Percentiles rank a stretch among this genome's conserved stretches.
These are phyloP conservation scores for Xylariaceae sp. DNA, from an alignment of 2,329 filamentous ascomycete species.

Conservation along the genomic window DNA sequence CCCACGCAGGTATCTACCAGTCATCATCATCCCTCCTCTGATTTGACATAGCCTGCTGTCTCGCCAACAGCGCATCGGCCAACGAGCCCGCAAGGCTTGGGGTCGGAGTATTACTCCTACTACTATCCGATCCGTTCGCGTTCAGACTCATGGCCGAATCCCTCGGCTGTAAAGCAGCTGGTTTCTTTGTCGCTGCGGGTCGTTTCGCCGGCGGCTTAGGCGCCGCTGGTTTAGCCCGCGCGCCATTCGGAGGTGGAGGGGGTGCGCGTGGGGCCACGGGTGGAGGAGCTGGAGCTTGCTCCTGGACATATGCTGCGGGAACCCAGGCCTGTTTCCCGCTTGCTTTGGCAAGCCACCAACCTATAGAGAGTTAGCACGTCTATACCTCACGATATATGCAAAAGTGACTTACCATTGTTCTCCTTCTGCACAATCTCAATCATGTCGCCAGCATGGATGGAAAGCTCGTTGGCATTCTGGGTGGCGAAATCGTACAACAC, in stretches of 20 bases:
- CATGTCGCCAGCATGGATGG: slow-evolving; percentile 73
- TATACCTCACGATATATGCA: no score
- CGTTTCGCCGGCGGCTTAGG: slow-evolving; percentile 78
- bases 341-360: slow-evolving; percentile 94
- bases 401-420: slow-evolving; percentile 87
- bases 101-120: slow-evolving; percentile 67
- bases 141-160: slow-evolving; percentile 67
- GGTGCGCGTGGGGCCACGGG: slow-evolving; percentile 63
- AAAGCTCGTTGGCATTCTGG: slow-evolving; percentile 79
- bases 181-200: slow-evolving; percentile 68
- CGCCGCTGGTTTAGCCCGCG: slow-evolving; percentile 62
- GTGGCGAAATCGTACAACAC: slow-evolving; percentile 90
- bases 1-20: slow-evolving; percentile 45
- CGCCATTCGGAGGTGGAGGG: slow-evolving; percentile 53
- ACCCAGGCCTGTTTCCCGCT: slow-evolving; percentile 78
- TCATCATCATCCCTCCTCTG: slow-evolving; percentile 67
- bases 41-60: slow-evolving; percentile 72
- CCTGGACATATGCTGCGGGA: slow-evolving; percentile 89
- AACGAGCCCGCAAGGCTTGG: slow-evolving; percentile 69
- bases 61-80: slow-evolving; percentile 72
- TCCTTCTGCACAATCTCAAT: slow-evolving; percentile 93
- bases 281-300: slow-evolving; percentile 63
- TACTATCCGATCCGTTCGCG: slow-evolving; percentile 54
- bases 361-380: slow-evolving; percentile 47
- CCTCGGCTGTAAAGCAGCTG: slow-evolving; percentile 63